These are phyloP conservation scores for Nakazawaea holstii DNA, from an alignment of 805 yeast species.

Conservation along the genomic window DNA sequence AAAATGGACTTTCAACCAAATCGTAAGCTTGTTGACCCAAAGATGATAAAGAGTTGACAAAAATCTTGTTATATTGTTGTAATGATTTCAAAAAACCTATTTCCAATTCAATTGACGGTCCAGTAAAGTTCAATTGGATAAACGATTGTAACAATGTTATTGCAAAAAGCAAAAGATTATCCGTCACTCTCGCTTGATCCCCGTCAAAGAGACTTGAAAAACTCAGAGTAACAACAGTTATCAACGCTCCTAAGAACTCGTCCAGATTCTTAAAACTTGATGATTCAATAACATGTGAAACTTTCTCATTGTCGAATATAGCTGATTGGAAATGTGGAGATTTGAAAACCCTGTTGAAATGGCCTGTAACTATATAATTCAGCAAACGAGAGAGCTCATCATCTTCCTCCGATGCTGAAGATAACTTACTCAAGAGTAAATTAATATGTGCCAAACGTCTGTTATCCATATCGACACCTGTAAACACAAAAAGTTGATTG, in stretches of 20 bases:
- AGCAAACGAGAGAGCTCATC: not conserved
- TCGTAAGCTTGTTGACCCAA: conserved; percentile 74
- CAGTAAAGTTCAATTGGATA: conserved; percentile 75
- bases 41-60: conserved; percentile 37
- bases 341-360: conserved; percentile 4
- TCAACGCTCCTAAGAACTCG: not conserved
- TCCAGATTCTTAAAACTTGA: not conserved
- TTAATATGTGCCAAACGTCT: not conserved
- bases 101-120: conserved; percentile 54
- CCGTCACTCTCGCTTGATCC: not conserved
- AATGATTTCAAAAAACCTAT: conserved; percentile 7
- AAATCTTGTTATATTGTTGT: conserved; percentile 10
- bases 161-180: conserved; percentile 32
- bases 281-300: not conserved
- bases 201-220: not conserved
- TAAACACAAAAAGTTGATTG: too few species aligned
- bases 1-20: conserved; percentile 45
- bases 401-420: not conserved
- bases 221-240: not conserved
- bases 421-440: not conserved
- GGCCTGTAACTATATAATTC: not conserved
- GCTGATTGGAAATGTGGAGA: not conserved
- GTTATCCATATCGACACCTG: not conserved
- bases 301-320: not conserved
- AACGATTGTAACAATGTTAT: conserved; percentile 63